phyloP scores from a whole-genome alignment of 148 eudicot genomes.

The Hydrangea macrophylla region DNA sequence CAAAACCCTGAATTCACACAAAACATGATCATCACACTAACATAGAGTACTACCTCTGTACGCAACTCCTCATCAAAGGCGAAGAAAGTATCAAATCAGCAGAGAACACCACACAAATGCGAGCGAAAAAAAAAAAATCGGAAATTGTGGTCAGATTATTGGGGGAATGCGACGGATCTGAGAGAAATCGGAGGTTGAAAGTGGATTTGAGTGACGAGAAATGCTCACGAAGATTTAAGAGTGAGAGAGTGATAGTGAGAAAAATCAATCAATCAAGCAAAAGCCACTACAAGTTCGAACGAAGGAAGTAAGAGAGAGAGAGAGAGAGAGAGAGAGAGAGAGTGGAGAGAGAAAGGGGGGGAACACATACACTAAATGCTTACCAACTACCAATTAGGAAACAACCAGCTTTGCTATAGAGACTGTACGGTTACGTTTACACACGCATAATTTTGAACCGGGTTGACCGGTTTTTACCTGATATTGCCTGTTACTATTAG shows the following conservation, averaged over 20 bases:
- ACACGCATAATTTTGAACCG: conserved; percentile 2
- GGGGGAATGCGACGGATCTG: conserved; percentile 4
- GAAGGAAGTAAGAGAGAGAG: conserved; percentile 17
- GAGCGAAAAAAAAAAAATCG: background rate
- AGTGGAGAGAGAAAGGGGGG: conserved; percentile 6
- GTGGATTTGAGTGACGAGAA: conserved; percentile 9
- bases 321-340: background rate
- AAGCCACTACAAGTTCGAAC: too few species aligned
- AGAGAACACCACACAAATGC: conserved; percentile 3
- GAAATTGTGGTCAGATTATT: conserved; percentile 1
- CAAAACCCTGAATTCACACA: background rate
- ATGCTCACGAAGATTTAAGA: conserved; percentile 13
- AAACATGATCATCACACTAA: background rate
- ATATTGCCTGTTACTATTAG: background rate
- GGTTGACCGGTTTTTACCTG: conserved; percentile 33
- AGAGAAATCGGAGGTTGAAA: conserved; percentile 1
- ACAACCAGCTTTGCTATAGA: conserved; percentile 33
- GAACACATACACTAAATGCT: conserved; percentile 70
- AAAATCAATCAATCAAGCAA: conserved; percentile 14
- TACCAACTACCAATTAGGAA: conserved; percentile 61
- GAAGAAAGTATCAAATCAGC: conserved; percentile 3
- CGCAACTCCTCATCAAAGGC: background rate
- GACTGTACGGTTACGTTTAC: conserved; percentile 35
- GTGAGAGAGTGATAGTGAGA: background rate
- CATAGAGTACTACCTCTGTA: conserved; percentile 11